Conservation (phyloP, 2,329 filamentous ascomycete genomes). For the Rutstroemia sydowiana region DNA sequence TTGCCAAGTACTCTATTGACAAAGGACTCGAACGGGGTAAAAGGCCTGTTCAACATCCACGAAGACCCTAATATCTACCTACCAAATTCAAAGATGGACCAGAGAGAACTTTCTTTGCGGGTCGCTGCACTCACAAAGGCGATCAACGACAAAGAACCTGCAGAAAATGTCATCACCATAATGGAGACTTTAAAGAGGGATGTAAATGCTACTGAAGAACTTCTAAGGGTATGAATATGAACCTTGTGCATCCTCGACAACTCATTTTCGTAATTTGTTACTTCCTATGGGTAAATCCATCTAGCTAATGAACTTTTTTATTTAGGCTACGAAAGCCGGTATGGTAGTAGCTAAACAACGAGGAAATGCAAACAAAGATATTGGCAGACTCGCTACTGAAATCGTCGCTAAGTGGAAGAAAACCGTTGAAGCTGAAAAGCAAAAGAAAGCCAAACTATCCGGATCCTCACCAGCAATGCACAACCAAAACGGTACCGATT, state of each 20-base stretch:
- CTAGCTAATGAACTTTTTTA: conserved; percentile 11
- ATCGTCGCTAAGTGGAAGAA: conserved; percentile 86
- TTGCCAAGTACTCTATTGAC: neutral
- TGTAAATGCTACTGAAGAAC: conserved; percentile 77
- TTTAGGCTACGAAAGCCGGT: conserved; percentile 76
- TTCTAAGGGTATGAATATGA: conserved; percentile 60
- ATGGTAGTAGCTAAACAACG: conserved; percentile 78
- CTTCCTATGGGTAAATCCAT: no score
- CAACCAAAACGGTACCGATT: conserved; percentile 18
- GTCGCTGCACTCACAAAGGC: conserved; percentile 66
- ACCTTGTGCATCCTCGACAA: conserved; percentile 2
- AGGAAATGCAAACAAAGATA: conserved; percentile 71
- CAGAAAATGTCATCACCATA: conserved; percentile 63
- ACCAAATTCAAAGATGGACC: conserved; percentile 20
- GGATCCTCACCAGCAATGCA: conserved; percentile 18
- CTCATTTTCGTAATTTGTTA: no score
- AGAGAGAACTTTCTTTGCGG: conserved; percentile 25
- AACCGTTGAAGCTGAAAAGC: conserved; percentile 61
- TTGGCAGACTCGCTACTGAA: conserved; percentile 68
- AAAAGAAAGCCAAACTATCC: conserved; percentile 33
- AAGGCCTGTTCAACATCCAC: neutral
- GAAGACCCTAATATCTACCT: neutral
- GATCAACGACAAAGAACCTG: conserved; percentile 63
- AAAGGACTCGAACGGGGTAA: neutral
- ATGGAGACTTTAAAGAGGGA: conserved; percentile 74